These are phyloP conservation scores for Debaryomyces sp. DNA, from an alignment of 1,139 yeast species.

Conservation along the genomic window DNA sequence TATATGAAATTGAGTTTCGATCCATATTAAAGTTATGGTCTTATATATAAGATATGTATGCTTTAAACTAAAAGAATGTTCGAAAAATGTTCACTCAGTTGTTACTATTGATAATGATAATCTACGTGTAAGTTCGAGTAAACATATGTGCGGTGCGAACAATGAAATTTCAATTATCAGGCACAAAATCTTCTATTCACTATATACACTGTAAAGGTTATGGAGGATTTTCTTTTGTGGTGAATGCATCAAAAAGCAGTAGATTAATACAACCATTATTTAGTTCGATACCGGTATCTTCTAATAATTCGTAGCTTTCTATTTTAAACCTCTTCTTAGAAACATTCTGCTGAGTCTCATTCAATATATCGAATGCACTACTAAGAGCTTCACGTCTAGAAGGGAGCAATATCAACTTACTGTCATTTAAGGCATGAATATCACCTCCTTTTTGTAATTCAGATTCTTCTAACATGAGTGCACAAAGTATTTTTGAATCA, in stretches of 20 bases:
- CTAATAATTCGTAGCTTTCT: conserved; percentile 65
- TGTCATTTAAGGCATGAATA: conserved; percentile 31
- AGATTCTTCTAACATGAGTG: conserved; percentile 35
- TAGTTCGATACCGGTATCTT: conserved; percentile 59
- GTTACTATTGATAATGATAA: neutral
- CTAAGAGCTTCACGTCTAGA: conserved; percentile 20
- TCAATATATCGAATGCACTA: conserved; percentile 26
- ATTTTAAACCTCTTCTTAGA: conserved; percentile 26
- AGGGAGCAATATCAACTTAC: conserved; percentile 26
- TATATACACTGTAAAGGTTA: conserved; percentile 16
- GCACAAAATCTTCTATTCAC: neutral
- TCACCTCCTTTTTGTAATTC: conserved; percentile 42
- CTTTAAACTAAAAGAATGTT: neutral
- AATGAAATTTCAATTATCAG: neutral
- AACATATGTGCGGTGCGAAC: conserved; percentile 3
- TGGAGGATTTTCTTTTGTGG: conserved; percentile 69
- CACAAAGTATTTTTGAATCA: conserved; percentile 24
- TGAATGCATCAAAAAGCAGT: conserved; percentile 73
- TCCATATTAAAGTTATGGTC: neutral
- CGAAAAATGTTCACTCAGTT: neutral
- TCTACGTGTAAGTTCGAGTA: conserved; percentile 3
- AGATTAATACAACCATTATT: conserved; percentile 75
- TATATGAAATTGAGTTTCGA: conserved; percentile 1
- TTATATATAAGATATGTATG: neutral
- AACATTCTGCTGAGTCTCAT: conserved; percentile 4